Evolutionary conservation across 148 eudicot species (phyloP).

Genomic region (Limonium bicolor): DNA sequence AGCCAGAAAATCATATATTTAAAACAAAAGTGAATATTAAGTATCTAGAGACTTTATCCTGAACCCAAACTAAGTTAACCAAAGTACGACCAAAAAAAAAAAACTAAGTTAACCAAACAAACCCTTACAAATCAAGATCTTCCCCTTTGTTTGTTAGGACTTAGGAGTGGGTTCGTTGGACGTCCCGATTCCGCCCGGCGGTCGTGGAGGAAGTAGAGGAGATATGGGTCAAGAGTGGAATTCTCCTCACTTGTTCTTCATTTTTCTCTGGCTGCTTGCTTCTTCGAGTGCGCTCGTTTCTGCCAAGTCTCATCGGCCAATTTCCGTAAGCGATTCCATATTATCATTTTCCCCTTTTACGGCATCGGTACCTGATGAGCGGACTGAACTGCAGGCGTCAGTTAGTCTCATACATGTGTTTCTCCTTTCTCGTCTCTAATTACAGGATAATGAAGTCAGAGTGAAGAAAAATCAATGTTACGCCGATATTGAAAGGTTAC

Average conservation of each 20-base stretch:
- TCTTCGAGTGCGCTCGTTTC: not conserved
- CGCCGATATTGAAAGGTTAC: slow-evolving; percentile 64
- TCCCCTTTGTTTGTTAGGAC: no score
- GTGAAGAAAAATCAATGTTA: slow-evolving; percentile 64
- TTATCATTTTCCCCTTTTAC: not conserved
- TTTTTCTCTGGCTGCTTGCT: not conserved
- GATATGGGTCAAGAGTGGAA: not conserved
- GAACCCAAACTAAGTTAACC: no score
- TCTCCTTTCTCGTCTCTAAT: slow-evolving; percentile 1
- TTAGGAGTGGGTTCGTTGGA: no score
- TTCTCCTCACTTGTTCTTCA: not conserved
- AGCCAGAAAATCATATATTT: no score
- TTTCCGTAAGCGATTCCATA: slow-evolving; percentile 34
- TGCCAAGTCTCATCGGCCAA: slow-evolving; percentile 43
- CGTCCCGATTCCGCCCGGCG: no score
- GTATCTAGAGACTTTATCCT: no score
- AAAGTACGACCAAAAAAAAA: no score
- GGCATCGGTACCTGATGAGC: not conserved
- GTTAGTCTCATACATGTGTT: not conserved
- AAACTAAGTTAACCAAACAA: no score
- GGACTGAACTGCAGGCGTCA: not conserved
- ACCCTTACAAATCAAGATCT: no score
- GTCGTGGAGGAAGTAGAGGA: no score
- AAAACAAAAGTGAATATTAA: no score
- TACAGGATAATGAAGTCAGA: slow-evolving; percentile 57